Percentiles rank a stretch among this genome's conserved stretches.
phyloP scores from a whole-genome alignment of 1,284 basidiomycete genomes.

The Flammula alnicola region DNA sequence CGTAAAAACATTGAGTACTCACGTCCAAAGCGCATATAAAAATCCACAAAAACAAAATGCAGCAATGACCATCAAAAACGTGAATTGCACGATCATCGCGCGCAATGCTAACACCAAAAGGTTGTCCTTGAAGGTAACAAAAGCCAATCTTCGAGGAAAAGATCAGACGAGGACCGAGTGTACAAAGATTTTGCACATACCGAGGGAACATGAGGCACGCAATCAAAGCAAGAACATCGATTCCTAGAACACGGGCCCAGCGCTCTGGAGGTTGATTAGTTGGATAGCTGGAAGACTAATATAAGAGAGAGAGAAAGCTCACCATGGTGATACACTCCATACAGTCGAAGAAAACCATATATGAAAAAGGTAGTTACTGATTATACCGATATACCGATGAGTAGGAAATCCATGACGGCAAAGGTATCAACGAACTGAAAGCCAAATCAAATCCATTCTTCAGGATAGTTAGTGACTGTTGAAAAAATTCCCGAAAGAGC shows the following conservation, averaged over 20 bases:
- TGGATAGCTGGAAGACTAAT: not conserved
- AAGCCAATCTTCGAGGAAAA: slow-evolving; percentile 62
- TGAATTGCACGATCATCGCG: slow-evolving; percentile 82
- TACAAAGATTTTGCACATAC: slow-evolving; percentile 36
- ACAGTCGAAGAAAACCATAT: slow-evolving; percentile 74
- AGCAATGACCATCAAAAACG: slow-evolving; percentile 84
- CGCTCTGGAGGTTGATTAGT: slow-evolving; percentile 44
- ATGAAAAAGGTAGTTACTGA: slow-evolving; percentile 78
- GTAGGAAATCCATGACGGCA: not conserved
- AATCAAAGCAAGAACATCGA: slow-evolving; percentile 77
- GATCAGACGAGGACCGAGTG: not conserved
- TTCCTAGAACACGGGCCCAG: slow-evolving; percentile 68
- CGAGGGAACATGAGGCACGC: slow-evolving; percentile 89
- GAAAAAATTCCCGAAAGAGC: too few species aligned
- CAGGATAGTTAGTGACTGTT: not conserved
- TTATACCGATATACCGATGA: not conserved
- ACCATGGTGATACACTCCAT: slow-evolving; percentile 73
- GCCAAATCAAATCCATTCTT: slow-evolving; percentile 93
- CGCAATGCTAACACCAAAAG: slow-evolving; percentile 80
- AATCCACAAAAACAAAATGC: slow-evolving; percentile 91
- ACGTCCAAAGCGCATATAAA: slow-evolving; percentile 90
- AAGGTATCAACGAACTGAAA: slow-evolving; percentile 69
- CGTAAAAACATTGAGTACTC: slow-evolving; percentile 36
- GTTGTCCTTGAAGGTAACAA: slow-evolving; percentile 88
- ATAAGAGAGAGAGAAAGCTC: slow-evolving; percentile 24